Conservation (phyloP, 805 yeast genomes). For the Tanozyma kutaoensis region DNA sequence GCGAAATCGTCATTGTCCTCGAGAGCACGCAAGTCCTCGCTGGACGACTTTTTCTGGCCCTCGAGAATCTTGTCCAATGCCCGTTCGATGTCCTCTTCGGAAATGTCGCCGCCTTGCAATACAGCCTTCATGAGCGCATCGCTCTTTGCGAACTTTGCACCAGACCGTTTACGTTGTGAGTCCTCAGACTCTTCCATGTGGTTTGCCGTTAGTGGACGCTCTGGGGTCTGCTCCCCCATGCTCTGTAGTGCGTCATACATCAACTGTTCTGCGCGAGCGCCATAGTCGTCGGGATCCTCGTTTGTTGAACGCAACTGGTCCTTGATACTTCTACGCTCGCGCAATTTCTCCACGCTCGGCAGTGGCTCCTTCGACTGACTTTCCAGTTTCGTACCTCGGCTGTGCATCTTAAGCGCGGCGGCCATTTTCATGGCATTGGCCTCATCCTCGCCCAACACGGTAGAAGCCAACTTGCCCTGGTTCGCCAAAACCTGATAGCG, state of each 20-base stretch:
- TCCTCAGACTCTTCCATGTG: too few relatives aligned
- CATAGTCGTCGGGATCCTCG: too few relatives aligned
- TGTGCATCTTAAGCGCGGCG: neutral
- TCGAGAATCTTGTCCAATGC: constrained; percentile 5
- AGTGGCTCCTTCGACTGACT: constrained; percentile 1
- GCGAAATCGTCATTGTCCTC: constrained; percentile 5
- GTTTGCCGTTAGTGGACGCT: too few relatives aligned
- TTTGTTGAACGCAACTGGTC: too few relatives aligned
- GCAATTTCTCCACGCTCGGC: constrained; percentile 2
- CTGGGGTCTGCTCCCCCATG: too few relatives aligned
- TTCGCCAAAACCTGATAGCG: constrained; percentile 12
- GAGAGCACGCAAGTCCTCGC: neutral
- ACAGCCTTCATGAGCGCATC: constrained; percentile 13
- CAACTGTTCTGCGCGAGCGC: too few relatives aligned
- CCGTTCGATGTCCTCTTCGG: constrained; percentile 11
- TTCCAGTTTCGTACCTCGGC: constrained; percentile 2
- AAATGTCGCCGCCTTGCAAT: constrained; percentile 16
- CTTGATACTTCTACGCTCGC: too few relatives aligned
- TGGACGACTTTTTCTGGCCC: neutral
- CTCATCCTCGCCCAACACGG: neutral
- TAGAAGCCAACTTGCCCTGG: constrained; percentile 2
- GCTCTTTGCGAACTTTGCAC: too few relatives aligned
- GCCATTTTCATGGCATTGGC: neutral
- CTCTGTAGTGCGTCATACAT: too few relatives aligned
- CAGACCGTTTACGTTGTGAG: constrained; percentile 1